Base-by-base conservation (phyloP, 176 grass and related monocot species). In the Urochloa ruziziensis region DNA sequence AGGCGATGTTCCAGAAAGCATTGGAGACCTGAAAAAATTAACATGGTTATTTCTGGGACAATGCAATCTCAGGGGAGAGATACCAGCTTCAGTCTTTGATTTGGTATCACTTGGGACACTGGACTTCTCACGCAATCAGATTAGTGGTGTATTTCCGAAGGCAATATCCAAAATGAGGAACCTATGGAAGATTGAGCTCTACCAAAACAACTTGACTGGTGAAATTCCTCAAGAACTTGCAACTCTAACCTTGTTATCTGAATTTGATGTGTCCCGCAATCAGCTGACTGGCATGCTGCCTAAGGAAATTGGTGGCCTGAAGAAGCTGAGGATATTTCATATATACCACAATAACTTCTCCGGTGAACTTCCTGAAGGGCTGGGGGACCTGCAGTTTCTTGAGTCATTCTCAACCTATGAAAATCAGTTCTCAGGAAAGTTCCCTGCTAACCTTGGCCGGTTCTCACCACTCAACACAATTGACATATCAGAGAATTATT, bases 101-200 rank as follows among this genome's bases (percentile, higher is more conserved):
- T 87, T 96, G 67, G 53, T 70, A 25, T 88, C 85, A 73, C 85
- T 99, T 17, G 89, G 90, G 53, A 96, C 96, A 56, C 72, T 99
- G 61, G 96, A 99, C 77, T 87, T 99, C 62, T 99, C 96, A 19
- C 85, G 89, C 69, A 99, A 99, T 83, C 85, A 99, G 68, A 94
- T 99, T 24, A 87, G 91, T 4, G 96, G 91, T 58, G 66, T 63
- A 24, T 85, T 99, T 57, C 89, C 96, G 3, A 85, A 83, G 80
- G 82, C 67, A 10, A 99, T 99, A 86, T 88, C 89, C 62, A 92
- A 92, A 65, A 82, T 99, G 67, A 70, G 39, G 57, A 94, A 87
- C 79, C 77, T 98, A 21, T 93, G 88, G 91, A 98, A 98, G 86
- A 96, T 98, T 80, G 96, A 98, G 89, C 89, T 98, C 73, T 96